A percentile compares a stretch with the other conserved stretches of the same genome.
These are phyloP conservation scores for Voacanga thouarsii DNA, from an alignment of 257 asterid species.

Conservation along the genomic window DNA sequence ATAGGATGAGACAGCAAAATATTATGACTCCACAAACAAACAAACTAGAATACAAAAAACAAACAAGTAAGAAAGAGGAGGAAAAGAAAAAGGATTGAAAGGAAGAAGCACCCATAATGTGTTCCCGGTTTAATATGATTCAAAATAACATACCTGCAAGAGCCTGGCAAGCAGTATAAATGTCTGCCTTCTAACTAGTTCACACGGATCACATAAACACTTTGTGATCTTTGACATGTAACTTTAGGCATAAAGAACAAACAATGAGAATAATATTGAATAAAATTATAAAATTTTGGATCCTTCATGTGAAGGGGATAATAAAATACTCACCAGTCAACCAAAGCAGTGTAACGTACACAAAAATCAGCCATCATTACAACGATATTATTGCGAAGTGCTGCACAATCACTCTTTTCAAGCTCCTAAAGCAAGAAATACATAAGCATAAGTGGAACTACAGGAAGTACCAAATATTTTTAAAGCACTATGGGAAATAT, in stretches of 20 bases:
- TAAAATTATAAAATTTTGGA: background rate
- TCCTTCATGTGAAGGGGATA: background rate
- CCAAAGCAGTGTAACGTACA: constrained; percentile 88
- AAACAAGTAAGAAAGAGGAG: no score
- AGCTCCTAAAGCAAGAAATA: constrained; percentile 58
- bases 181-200: constrained; percentile 87
- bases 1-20: constrained; percentile 19
- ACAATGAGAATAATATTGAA: background rate
- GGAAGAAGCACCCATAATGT: background rate
- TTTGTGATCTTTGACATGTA: constrained; percentile 81
- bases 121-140: constrained; percentile 10
- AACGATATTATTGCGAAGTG: constrained; percentile 80
- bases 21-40: background rate
- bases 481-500: background rate
- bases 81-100: background rate
- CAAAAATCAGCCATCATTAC: constrained; percentile 95
- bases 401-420: constrained; percentile 78
- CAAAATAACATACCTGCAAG: constrained; percentile 54
- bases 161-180: constrained; percentile 85
- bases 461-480: background rate
- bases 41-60: background rate
- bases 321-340: constrained; percentile 70
- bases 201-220: constrained; percentile 89
- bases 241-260: constrained; percentile 33
- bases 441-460: background rate